A percentile compares a stretch with the other conserved stretches of the same genome.
These are phyloP conservation scores for Naganishia sp. DNA, from an alignment of 1,284 basidiomycete species.

Conservation along the genomic window DNA sequence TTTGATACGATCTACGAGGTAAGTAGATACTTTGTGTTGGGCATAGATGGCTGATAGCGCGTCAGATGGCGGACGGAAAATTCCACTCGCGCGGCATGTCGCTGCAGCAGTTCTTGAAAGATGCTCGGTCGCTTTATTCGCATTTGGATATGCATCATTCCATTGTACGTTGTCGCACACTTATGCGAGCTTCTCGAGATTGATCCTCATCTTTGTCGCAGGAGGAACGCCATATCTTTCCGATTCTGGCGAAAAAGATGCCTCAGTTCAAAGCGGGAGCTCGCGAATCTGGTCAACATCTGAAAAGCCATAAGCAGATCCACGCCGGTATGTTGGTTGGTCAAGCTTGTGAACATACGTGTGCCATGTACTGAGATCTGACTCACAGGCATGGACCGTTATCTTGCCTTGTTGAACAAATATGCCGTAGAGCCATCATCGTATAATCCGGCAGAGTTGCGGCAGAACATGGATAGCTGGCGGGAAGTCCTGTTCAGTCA, in stretches of 20 bases:
- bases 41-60: not conserved
- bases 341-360: not conserved
- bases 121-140: conserved; percentile 56
- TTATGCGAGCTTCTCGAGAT: not conserved
- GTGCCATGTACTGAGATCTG: not conserved
- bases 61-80: conserved; percentile 59
- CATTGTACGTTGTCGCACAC: conserved; percentile 58
- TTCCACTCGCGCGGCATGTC: conserved; percentile 58
- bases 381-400: conserved; percentile 60
- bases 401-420: conserved; percentile 58
- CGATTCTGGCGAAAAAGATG: conserved; percentile 64
- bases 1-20: conserved; percentile 48
- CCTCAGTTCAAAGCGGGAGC: conserved; percentile 58
- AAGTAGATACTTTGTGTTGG: conserved; percentile 24
- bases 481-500: conserved; percentile 66
- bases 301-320: conserved; percentile 66
- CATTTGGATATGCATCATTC: conserved; percentile 68
- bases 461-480: conserved; percentile 64
- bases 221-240: conserved; percentile 62
- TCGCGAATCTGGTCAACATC: conserved; percentile 58
- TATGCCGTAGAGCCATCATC: conserved; percentile 58
- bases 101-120: conserved; percentile 57
- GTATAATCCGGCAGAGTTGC: conserved; percentile 64
- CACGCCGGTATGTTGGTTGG: conserved; percentile 60
- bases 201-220: conserved; percentile 29